Evolutionary conservation across 2,329 filamentous ascomycete genomes (phyloP).

Genomic region (Metarhizium sp.): DNA sequence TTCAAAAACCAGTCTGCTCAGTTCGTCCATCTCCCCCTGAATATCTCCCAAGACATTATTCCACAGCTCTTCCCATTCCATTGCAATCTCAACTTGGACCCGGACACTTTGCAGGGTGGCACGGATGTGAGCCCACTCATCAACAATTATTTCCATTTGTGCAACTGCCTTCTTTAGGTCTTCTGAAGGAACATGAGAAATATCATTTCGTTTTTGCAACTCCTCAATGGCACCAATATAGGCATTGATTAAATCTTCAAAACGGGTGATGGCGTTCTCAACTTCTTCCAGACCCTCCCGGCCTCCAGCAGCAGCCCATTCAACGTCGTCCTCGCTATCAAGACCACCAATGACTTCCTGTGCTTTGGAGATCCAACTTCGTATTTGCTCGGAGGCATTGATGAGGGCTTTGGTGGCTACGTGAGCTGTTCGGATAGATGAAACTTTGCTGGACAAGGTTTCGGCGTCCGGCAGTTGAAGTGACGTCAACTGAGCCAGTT

Average conservation of each 20-base stretch:
- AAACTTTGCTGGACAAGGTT: constrained; percentile 73
- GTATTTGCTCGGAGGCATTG: constrained; percentile 84
- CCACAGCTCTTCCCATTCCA: constrained; percentile 99
- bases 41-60: constrained; percentile 89
- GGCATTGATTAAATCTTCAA: constrained; percentile 82
- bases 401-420: constrained; percentile 76
- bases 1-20: constrained; percentile 79
- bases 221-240: constrained; percentile 93
- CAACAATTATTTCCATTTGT: constrained; percentile 82
- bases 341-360: constrained; percentile 80
- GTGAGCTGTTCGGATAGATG: constrained; percentile 74
- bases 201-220: constrained; percentile 70
- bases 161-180: constrained; percentile 67
- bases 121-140: constrained; percentile 78
- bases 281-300: constrained; percentile 68
- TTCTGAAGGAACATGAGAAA: constrained; percentile 57
- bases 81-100: constrained; percentile 86
- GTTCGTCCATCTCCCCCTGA: constrained; percentile 72
- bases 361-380: constrained; percentile 88
- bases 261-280: constrained; percentile 67
- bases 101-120: constrained; percentile 70
- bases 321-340: constrained; percentile 92
- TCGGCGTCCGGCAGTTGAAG: constrained; percentile 81
- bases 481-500: constrained; percentile 84
- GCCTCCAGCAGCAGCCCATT: constrained; percentile 89